Percentiles rank a stretch among this genome's conserved stretches.
Evolutionary conservation across 495 filamentous ascomycete genomes (phyloP).

Genomic region (Aspergillus asperescens): DNA sequence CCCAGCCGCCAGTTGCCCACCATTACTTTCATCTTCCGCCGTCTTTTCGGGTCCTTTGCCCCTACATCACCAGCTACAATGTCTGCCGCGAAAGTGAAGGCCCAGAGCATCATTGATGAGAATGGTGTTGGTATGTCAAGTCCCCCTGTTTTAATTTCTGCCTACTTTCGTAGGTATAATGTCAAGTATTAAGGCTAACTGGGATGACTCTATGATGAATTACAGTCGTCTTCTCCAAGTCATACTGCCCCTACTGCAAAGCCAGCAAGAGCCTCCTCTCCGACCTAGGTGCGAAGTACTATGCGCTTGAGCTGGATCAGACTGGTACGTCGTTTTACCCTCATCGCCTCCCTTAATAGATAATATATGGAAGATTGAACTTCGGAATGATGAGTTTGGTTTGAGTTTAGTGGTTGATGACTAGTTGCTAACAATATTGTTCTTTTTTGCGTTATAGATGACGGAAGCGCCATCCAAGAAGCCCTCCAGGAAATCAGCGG

Average conservation of each 20-base stretch:
- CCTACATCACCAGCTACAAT: constrained; percentile 56
- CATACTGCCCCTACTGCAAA: constrained; percentile 91
- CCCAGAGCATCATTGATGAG: constrained; percentile 81
- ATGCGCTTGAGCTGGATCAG: constrained; percentile 77
- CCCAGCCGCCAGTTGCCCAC: constrained; percentile 36
- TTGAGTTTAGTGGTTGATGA: not conserved
- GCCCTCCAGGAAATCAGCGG: constrained; percentile 73
- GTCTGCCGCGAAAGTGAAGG: constrained; percentile 82
- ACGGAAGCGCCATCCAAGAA: constrained; percentile 76
- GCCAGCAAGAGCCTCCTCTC: constrained; percentile 70
- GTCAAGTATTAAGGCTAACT: not conserved
- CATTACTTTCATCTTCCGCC: constrained; percentile 71
- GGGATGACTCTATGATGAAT: not conserved
- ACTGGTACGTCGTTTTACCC: constrained; percentile 51
- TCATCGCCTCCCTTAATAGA: not conserved
- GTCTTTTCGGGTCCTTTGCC: constrained; percentile 64
- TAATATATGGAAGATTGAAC: too few species aligned
- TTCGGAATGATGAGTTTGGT: too few species aligned
- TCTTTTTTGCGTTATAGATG: constrained; percentile 46
- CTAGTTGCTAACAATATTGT: not conserved
- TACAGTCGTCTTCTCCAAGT: constrained; percentile 89
- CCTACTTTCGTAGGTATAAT: too few species aligned
- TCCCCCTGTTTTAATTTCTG: not conserved
- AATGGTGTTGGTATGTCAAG: constrained; percentile 73
- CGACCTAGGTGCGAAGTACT: constrained; percentile 65